Evolutionary conservation across 148 eudicot species (phyloP).

Genomic region (Polygonum aviculare): DNA sequence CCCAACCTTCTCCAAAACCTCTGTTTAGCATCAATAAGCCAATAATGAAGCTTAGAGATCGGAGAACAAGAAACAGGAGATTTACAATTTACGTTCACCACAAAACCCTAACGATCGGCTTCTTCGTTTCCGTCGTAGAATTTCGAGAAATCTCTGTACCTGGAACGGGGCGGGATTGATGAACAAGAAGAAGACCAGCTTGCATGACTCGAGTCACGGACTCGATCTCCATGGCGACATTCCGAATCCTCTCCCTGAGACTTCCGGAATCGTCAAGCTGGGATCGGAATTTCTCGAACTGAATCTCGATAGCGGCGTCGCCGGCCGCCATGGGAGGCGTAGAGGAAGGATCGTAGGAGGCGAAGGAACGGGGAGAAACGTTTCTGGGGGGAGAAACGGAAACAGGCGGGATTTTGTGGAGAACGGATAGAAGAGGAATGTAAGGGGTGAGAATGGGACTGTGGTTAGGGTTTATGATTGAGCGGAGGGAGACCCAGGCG

Average conservation of each 20-base stretch:
- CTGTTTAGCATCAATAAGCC: constrained; percentile 20
- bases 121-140: background rate
- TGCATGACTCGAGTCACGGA: constrained; percentile 62
- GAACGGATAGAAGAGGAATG: constrained; percentile 3
- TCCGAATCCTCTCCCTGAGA: constrained; percentile 54
- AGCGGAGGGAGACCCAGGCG: constrained; percentile 17
- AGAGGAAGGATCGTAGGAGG: constrained; percentile 10
- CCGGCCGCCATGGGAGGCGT: constrained; percentile 39
- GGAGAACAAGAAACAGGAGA: background rate
- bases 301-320: constrained; percentile 43
- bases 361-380: constrained; percentile 12
- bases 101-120: background rate
- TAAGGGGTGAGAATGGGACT: background rate
- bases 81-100: background rate
- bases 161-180: constrained; percentile 69
- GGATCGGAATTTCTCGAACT: constrained; percentile 59
- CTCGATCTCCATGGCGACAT: constrained; percentile 61
- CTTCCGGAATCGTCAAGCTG: constrained; percentile 58
- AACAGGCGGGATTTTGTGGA: background rate
- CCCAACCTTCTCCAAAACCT: constrained; percentile 78
- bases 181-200: constrained; percentile 65
- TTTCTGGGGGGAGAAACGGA: constrained; percentile 7
- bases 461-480: constrained; percentile 35
- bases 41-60: background rate
- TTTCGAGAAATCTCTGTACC: constrained; percentile 30